Base-by-base conservation (phyloP, 1,139 yeast species). In the Blastobotrys apis region DNA sequence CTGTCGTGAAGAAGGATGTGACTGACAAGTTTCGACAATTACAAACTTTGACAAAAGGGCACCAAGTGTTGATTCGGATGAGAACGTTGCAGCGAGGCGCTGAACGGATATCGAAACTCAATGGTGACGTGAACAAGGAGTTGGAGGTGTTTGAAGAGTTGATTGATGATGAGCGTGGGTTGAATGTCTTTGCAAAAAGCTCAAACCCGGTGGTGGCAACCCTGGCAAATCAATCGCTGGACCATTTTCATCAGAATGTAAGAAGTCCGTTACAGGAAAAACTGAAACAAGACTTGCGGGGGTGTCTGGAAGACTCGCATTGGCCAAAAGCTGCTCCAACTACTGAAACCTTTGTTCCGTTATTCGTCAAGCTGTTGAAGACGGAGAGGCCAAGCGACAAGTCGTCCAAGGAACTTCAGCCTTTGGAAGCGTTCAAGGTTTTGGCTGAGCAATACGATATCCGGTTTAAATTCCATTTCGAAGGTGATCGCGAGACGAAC, bases 381-480 rank as follows among this genome's bases (percentile, higher is more conserved):
- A 42, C 51, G 2, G 58, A 53, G 23, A 31, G 19, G 5, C 34
- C 6, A 8, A 30, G 37, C n/a, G 33, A 36, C 8, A 27, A 33
- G 4, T 31, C 56, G 2, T 72, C 77, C 0, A 43, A 44, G 3
- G 70, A 72, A 39, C 79, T 80, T 0, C 60, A 66, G 1, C 64
- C 79, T 0, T 67, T 83, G 60, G 75, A 82, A 78, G 83, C 81
- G 1, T 71, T 84, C 39, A 74, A 74, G 27, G 61, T 73, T 0
- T 63, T 87, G 25, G 67, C 83, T 0, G 69, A 72, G 34, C 81
- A 83, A 6, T 74, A 85, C 45, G 69, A 69, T 20, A 61, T 76
- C 12, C 74, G 92, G 47, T 85, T 88, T 59, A 71, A 75, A 36
- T 90, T 74, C 64, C 96, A 90, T 63, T 90, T 90, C 63, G 79